Percentiles rank a stretch among this genome's conserved stretches.
These are phyloP conservation scores for Artemisia argyi DNA, from an alignment of 129 eudicot genomes.

Conservation along the genomic window DNA sequence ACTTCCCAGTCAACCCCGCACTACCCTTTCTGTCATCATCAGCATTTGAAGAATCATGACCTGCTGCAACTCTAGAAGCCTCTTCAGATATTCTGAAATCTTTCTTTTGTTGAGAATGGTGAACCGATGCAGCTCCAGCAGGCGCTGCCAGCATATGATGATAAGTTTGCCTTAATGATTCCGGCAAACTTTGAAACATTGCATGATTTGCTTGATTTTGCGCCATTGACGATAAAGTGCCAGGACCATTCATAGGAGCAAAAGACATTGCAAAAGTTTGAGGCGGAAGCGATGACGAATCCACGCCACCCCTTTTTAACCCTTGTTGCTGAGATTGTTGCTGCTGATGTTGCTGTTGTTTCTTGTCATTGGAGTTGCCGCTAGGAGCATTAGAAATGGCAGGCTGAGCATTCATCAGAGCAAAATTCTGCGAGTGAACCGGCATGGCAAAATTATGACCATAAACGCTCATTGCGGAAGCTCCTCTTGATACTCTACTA, in stretches of 20 bases:
- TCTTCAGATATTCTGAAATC: slow-evolving; percentile 60
- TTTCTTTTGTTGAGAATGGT: slow-evolving; percentile 66
- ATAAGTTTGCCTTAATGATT: slow-evolving; percentile 58
- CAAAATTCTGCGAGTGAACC: slow-evolving; percentile 56
- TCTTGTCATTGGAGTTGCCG: slow-evolving; percentile 58
- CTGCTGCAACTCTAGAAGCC: slow-evolving; percentile 43
- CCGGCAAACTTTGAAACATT: slow-evolving; percentile 60
- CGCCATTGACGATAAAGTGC: slow-evolving; percentile 60
- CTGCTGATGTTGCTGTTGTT: slow-evolving; percentile 63
- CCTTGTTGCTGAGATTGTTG: slow-evolving; percentile 53
- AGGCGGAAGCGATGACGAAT: slow-evolving; percentile 49
- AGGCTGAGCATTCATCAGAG: slow-evolving; percentile 55
- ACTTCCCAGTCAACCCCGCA: slow-evolving; percentile 35
- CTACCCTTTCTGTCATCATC: slow-evolving; percentile 74
- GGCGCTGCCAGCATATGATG: slow-evolving; percentile 61
- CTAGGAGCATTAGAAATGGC: slow-evolving; percentile 35
- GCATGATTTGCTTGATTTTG: slow-evolving; percentile 57
- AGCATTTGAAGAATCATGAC: slow-evolving; percentile 42
- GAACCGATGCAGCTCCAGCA: slow-evolving; percentile 42
- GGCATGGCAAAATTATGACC: slow-evolving; percentile 83
- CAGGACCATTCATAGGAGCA: slow-evolving; percentile 68
- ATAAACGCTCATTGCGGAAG: slow-evolving; percentile 54
- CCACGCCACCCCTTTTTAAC: slow-evolving; percentile 46
- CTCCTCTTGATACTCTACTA: slow-evolving; percentile 53
- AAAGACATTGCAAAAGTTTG: slow-evolving; percentile 88